Percentiles rank a stretch among this genome's conserved stretches.
These are phyloP conservation scores for Euphorbia pulcherrima DNA, from an alignment of 345 rosid genomes.

Conservation along the genomic window DNA sequence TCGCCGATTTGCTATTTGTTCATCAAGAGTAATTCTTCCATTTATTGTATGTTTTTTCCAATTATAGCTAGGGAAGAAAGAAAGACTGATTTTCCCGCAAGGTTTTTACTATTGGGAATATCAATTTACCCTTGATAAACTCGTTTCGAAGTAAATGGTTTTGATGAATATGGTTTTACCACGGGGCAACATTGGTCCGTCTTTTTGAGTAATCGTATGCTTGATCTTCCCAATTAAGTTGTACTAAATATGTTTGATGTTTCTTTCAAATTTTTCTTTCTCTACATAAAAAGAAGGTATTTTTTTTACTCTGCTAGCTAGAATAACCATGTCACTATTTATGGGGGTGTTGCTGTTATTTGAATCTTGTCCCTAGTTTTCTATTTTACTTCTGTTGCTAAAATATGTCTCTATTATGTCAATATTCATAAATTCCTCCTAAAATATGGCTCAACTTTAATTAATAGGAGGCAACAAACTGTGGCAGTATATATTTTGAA, in stretches of 20 bases:
- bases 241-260: too few species aligned
- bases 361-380: not conserved
- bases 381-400: too few species aligned
- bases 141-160: not conserved
- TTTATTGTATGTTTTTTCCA: constrained; percentile 10
- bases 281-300: too few species aligned
- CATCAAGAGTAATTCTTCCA: not conserved
- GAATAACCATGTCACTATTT: not conserved
- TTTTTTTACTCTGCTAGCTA: not conserved
- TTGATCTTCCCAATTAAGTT: not conserved
- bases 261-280: not conserved
- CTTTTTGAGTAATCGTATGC: not conserved
- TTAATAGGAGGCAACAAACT: not conserved
- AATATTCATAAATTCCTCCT: not conserved
- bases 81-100: too few species aligned
- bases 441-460: not conserved
- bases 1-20: not conserved
- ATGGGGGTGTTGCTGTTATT: not conserved
- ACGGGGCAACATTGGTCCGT: not conserved
- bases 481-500: not conserved
- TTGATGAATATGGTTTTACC: not conserved
- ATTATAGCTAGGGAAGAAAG: too few species aligned
- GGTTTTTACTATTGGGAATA: too few species aligned
- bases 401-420: too few species aligned
- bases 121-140: too few species aligned